Evolutionary conservation across 352 stramenopile genomes (phyloP).

Genomic region (Phytophthora sojae): DNA sequence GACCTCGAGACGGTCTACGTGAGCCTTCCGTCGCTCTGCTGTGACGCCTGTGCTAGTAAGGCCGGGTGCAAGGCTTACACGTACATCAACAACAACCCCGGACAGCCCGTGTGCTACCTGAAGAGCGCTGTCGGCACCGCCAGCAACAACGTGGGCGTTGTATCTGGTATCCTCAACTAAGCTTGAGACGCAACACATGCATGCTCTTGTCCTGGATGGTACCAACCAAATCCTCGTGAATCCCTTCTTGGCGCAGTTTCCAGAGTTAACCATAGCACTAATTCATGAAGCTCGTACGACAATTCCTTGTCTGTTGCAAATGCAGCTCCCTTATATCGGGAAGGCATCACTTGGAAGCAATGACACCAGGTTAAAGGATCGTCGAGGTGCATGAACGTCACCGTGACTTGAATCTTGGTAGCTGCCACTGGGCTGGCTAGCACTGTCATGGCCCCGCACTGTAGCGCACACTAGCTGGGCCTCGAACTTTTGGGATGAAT

Average conservation of each 20-base stretch:
- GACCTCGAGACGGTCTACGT: constrained; percentile 55
- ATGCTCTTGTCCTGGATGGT: neutral
- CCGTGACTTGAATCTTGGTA: constrained; percentile 23
- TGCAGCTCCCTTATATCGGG: constrained; percentile 20
- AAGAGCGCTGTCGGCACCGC: constrained; percentile 38
- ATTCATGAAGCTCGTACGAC: neutral
- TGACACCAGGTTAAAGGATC: constrained; percentile 26
- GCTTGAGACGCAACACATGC: constrained; percentile 1
- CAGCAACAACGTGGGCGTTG: constrained; percentile 31
- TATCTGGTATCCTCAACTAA: constrained; percentile 48
- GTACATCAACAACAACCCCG: constrained; percentile 51
- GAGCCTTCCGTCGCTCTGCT: constrained; percentile 45
- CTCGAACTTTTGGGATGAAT: constrained; percentile 46
- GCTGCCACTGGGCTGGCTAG: constrained; percentile 19
- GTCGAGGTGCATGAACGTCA: constrained; percentile 5
- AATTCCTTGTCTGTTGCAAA: neutral
- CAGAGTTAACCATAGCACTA: neutral
- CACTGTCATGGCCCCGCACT: constrained; percentile 4
- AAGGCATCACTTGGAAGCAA: constrained; percentile 32
- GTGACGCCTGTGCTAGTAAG: constrained; percentile 45
- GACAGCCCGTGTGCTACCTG: constrained; percentile 36
- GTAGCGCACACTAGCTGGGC: constrained; percentile 38
- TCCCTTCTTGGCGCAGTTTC: neutral
- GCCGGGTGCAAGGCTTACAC: constrained; percentile 52
- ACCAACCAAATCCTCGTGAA: neutral